A percentile compares a stretch with the other conserved stretches of the same genome.
These are phyloP conservation scores for Leptomonas seymouri DNA, from an alignment of 208 protist genomes.

Conservation along the genomic window DNA sequence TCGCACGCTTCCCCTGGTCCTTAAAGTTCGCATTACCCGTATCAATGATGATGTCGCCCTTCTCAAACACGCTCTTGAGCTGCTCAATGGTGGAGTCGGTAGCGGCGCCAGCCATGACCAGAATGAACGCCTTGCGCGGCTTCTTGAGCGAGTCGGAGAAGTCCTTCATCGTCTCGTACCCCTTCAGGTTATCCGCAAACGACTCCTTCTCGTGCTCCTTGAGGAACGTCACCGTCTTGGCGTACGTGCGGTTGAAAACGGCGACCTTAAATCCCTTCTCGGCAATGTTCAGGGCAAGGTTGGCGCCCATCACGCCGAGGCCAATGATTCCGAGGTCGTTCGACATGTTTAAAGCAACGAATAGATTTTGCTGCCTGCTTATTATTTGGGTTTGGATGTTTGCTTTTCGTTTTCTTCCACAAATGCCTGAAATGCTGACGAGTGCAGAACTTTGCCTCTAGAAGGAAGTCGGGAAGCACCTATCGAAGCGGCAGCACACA, in stretches of 20 bases:
- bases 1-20: constrained; percentile 92
- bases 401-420: background rate
- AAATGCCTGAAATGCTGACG: no score
- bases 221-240: constrained; percentile 90
- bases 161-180: constrained; percentile 77
- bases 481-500: no score
- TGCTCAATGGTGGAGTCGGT: constrained; percentile 96
- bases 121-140: constrained; percentile 94
- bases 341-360: constrained; percentile 48
- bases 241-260: constrained; percentile 93
- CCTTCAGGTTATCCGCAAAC: constrained; percentile 71
- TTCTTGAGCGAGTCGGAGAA: constrained; percentile 86
- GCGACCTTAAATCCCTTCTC: constrained; percentile 95
- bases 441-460: no score
- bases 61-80: constrained; percentile 77
- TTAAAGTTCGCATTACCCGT: constrained; percentile 97
- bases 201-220: constrained; percentile 48
- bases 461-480: no score
- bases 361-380: background rate
- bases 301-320: constrained; percentile 99
- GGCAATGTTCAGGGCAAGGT: constrained; percentile 98
- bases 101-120: constrained; percentile 96
- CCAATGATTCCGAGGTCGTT: constrained; percentile 97
- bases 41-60: constrained; percentile 96
- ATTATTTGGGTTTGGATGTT: background rate